These are phyloP conservation scores for Colletotrichum endophyticum DNA, from an alignment of 2,329 filamentous ascomycete species.

Conservation along the genomic window DNA sequence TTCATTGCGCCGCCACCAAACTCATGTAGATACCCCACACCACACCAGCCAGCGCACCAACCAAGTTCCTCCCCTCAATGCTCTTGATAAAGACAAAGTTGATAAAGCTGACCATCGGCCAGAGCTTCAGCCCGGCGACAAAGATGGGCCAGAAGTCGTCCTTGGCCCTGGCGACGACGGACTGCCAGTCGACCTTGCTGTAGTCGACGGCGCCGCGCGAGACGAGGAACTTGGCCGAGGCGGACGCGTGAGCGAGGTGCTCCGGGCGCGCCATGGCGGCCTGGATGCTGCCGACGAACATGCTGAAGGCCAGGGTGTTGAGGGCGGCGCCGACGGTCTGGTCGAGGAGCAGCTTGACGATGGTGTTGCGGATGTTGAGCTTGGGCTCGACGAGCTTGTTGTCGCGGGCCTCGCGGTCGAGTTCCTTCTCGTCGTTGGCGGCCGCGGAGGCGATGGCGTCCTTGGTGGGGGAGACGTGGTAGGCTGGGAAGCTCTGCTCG, in stretches of 20 bases:
- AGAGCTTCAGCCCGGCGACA: conserved; percentile 70
- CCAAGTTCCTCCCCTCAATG: conserved; percentile 72
- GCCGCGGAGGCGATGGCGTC: conserved; percentile 44
- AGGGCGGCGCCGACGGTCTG: conserved; percentile 69
- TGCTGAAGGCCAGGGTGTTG: conserved; percentile 70
- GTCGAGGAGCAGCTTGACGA: conserved; percentile 71
- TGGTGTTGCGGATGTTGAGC: conserved; percentile 67
- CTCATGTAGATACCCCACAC: conserved; percentile 80
- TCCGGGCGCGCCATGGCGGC: conserved; percentile 46
- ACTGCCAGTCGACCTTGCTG: conserved; percentile 45
- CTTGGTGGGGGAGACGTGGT: conserved; percentile 47
- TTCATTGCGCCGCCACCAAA: conserved; percentile 51
- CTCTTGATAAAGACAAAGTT: conserved; percentile 74
- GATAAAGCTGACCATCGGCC: conserved; percentile 72
- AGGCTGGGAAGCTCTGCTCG: conserved; percentile 75
- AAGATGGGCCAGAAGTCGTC: conserved; percentile 70
- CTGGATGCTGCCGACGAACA: conserved; percentile 63
- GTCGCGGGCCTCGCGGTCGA: conserved; percentile 36
- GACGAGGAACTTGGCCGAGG: conserved; percentile 30
- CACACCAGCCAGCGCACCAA: conserved; percentile 75
- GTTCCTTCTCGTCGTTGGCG: conserved; percentile 44
- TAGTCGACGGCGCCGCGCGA: conserved; percentile 48
- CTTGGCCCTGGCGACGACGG: conserved; percentile 47
- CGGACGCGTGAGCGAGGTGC: conserved; percentile 37
- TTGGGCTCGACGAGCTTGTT: conserved; percentile 50